These are phyloP conservation scores for Phytopythium montanum DNA, from an alignment of 352 stramenopile species.

Conservation along the genomic window DNA sequence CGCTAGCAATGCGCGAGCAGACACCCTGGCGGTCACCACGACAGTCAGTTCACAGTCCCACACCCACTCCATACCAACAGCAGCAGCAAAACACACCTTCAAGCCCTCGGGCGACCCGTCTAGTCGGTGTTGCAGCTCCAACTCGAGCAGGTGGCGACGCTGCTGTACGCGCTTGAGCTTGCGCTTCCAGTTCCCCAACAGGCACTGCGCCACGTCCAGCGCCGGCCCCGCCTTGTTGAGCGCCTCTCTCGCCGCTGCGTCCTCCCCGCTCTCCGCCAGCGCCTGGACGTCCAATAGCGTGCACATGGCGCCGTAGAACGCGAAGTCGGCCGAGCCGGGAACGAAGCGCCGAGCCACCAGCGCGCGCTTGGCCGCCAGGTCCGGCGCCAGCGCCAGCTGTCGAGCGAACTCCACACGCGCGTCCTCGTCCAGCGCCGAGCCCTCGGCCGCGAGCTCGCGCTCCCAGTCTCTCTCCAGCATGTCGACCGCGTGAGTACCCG, in stretches of 20 bases:
- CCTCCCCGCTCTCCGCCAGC: constrained; percentile 17
- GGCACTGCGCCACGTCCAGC: constrained; percentile 16
- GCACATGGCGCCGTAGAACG: constrained; percentile 31
- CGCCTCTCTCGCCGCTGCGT: constrained; percentile 16
- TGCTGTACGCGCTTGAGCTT: constrained; percentile 29
- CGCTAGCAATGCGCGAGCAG: not conserved
- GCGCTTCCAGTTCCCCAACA: no score
- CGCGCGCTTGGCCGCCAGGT: constrained; percentile 19
- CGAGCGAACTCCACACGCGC: constrained; percentile 9
- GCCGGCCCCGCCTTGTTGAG: constrained; percentile 15
- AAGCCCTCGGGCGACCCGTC: constrained; percentile 12
- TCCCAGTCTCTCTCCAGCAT: no score
- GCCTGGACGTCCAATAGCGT: constrained; percentile 33
- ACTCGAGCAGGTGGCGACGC: constrained; percentile 31
- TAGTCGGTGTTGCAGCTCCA: constrained; percentile 36
- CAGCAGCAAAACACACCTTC: constrained; percentile 5
- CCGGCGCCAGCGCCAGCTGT: constrained; percentile 24
- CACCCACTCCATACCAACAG: no score
- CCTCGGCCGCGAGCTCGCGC: constrained; percentile 17
- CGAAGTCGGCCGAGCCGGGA: constrained; percentile 17
- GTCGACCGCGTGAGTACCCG: no score
- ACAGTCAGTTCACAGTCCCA: no score
- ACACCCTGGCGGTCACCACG: not conserved
- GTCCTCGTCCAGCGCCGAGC: constrained; percentile 13
- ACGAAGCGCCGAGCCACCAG: constrained; percentile 20